These are phyloP conservation scores for Pelargonium cotyledonis DNA, from an alignment of 441 rosid genomes.

Conservation along the genomic window DNA sequence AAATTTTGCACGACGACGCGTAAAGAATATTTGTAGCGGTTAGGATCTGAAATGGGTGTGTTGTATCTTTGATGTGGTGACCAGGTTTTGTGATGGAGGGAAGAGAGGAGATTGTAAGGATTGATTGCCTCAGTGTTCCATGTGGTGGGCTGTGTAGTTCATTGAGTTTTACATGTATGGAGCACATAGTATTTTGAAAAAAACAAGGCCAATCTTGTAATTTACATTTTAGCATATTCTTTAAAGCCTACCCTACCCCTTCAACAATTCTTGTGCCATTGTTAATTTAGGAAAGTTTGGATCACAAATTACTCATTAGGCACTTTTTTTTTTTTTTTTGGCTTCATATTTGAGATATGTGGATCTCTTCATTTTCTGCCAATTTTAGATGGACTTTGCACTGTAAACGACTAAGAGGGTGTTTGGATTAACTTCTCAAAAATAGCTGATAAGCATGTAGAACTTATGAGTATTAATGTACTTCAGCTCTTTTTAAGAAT, in stretches of 20 bases:
- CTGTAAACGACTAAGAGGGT: no score
- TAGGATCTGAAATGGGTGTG: no score
- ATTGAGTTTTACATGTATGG: neutral
- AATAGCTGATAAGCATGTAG: no score
- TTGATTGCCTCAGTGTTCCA: neutral
- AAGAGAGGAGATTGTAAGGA: neutral
- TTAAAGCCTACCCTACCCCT: neutral
- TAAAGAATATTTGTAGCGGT: no score
- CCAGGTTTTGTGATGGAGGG: neutral
- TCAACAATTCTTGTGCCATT: neutral
- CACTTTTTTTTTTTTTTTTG: no score
- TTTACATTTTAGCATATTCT: constrained; percentile 3
- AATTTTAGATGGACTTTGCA: no score
- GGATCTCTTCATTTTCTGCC: no score
- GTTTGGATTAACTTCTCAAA: no score
- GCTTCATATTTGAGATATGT: no score
- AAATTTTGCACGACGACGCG: no score
- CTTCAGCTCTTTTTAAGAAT: no score
- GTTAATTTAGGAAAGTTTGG: neutral
- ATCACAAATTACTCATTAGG: neutral
- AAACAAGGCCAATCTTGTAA: neutral
- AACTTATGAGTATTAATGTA: no score
- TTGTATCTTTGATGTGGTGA: neutral
- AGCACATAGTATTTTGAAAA: neutral
- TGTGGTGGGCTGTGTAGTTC: neutral